Evolutionary conservation across 495 filamentous ascomycete species (phyloP).

Genomic region (Neurospora sp.): DNA sequence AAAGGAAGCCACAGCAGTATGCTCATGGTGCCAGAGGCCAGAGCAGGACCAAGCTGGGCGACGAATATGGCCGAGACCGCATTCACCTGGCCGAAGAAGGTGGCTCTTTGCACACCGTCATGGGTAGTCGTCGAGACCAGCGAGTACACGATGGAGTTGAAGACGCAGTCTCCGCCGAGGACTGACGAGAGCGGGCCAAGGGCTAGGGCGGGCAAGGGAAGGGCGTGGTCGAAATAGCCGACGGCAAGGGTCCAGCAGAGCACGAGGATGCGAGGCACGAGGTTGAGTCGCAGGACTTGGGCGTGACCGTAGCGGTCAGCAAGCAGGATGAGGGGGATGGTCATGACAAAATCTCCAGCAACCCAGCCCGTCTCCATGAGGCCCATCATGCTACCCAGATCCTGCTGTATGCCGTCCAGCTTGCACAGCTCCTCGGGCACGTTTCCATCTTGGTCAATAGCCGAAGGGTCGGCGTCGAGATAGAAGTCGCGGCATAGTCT

Average conservation of each 20-base stretch:
- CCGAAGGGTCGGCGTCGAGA: conserved; percentile 22
- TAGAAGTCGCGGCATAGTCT: conserved; percentile 40
- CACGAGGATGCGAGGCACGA: conserved; percentile 29
- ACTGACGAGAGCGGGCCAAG: conserved; percentile 27
- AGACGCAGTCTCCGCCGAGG: conserved; percentile 36
- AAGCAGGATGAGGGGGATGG: conserved; percentile 32
- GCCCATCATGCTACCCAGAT: conserved; percentile 35
- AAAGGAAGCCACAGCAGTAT: conserved; percentile 29
- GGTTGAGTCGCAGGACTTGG: conserved; percentile 29
- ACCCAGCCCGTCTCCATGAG: conserved; percentile 34
- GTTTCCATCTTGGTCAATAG: conserved; percentile 21
- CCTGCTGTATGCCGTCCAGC: conserved; percentile 31
- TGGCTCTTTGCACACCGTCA: conserved; percentile 29
- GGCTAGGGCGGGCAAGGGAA: conserved; percentile 29
- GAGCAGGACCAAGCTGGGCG: conserved; percentile 30
- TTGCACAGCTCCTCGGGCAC: conserved; percentile 40
- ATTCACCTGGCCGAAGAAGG: conserved; percentile 36
- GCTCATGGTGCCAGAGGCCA: conserved; percentile 34
- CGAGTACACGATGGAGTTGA: conserved; percentile 36
- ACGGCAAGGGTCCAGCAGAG: conserved; percentile 30
- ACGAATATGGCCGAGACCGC: conserved; percentile 30
- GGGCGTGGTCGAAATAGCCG: conserved; percentile 27
- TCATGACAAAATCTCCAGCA: conserved; percentile 37
- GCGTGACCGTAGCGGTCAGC: conserved; percentile 29
- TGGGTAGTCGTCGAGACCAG: conserved; percentile 31